Evolutionary conservation across 1,284 basidiomycete genomes (phyloP), one percentile per base, ranked within the genome.

Genomic region (Melampsora americana): DNA sequence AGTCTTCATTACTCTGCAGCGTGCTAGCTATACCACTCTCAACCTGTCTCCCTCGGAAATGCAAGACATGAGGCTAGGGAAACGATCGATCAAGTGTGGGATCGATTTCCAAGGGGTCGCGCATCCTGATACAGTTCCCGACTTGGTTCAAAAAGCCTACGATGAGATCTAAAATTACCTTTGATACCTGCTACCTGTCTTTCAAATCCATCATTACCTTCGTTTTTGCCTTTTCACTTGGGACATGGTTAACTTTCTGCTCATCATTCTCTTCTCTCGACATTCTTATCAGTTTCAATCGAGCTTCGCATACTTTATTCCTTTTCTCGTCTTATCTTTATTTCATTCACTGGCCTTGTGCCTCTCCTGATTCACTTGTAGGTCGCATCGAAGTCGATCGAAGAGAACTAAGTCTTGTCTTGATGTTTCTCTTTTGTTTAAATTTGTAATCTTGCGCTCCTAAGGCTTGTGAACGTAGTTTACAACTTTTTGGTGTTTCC

Each of bases 81-180:
- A 23, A 12, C 20, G 20, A 12, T 1, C 5, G 5, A 14, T 56
- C 2, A 35, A 7, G 1, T 72, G 59, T 30, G 69, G 69, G 18
- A 26, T 23, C 4, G 61, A 64, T 39, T 72, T 72, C 20, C 61
- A 64, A 50, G 69, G 69, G 18, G 46, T 64, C 11, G 16, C 56
- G 18, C 64, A 72, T 32, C 69, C 69, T 1, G 50, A 9, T 5
- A 18, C 23, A 11, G 26, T 72, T 20, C 44, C 69, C 18, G 2
- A 30, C 28, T 32, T 48, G 18, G 48, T 72, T 20, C 28, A 61
- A 7, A 39, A 72, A 23, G 30, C 61, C 30, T 72, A 56, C 12
- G n/a, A n/a, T 18, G 28, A 56, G 53, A n/a, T 56, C 53, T 56
- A 56, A 28, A 56, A 18, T 7, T 14, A n/a, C 6, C 1, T n/a